A percentile compares a stretch with the other conserved stretches of the same genome.
Conservation (phyloP, 177 flowering plant species). For the Vitis hybrid region DNA sequence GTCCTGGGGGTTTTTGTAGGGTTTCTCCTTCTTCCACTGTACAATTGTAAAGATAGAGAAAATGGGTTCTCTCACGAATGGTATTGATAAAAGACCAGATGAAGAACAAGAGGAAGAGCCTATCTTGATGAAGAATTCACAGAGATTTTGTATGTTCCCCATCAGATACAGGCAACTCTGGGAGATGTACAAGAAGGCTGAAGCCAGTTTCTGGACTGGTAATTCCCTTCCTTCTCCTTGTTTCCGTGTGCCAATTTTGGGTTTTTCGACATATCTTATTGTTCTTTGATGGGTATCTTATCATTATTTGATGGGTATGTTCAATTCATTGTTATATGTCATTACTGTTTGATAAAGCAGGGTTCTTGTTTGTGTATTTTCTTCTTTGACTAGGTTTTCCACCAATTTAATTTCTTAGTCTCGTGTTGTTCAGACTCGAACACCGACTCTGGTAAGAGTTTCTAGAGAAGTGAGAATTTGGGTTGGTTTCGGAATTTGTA, state of each 20-base stretch:
- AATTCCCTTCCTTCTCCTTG: not conserved
- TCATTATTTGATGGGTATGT: no score
- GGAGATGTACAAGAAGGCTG: slow-evolving; percentile 92
- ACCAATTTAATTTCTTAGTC: no score
- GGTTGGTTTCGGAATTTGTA: no score
- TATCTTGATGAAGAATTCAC: slow-evolving; percentile 46
- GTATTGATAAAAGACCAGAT: slow-evolving; percentile 10
- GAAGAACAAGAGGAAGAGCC: slow-evolving; percentile 60
- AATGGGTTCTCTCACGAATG: slow-evolving; percentile 59
- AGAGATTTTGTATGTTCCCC: slow-evolving; percentile 83
- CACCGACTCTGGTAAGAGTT: no score
- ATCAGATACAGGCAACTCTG: slow-evolving; percentile 61
- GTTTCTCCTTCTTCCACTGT: slow-evolving; percentile 18
- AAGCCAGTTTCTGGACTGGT: slow-evolving; percentile 89
- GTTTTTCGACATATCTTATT: not conserved
- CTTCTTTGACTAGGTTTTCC: no score
- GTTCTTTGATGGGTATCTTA: no score
- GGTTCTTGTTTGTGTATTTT: no score
- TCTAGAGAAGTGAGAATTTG: no score
- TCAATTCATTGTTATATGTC: no score
- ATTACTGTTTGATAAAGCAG: no score
- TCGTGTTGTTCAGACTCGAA: no score
- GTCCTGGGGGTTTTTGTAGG: slow-evolving; percentile 27
- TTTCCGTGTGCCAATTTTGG: not conserved
- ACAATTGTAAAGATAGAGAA: not conserved